phyloP scores from a whole-genome alignment of 148 eudicot genomes.

The Simmondsia chinensis region DNA sequence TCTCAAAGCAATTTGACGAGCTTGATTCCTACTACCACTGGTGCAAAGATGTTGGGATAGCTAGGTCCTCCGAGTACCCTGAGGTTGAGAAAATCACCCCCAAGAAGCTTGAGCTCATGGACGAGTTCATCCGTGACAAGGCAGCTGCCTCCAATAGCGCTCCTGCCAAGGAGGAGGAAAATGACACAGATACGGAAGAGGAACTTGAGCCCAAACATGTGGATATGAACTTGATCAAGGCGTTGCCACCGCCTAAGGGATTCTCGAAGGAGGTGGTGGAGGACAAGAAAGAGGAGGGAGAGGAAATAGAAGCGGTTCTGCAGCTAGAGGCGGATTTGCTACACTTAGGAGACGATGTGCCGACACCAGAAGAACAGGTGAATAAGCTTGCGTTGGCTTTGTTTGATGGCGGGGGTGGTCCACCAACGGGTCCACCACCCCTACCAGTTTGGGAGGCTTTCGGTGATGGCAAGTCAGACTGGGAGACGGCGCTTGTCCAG shows the following conservation, averaged over 20 bases:
- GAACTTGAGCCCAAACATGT: constrained; percentile 15
- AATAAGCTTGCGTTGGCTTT: constrained; percentile 60
- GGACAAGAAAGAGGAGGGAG: constrained; percentile 14
- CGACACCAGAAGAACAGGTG: constrained; percentile 34
- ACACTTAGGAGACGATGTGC: constrained; percentile 39
- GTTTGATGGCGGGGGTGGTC: constrained; percentile 30
- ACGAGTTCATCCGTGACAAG: constrained; percentile 51
- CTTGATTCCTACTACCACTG: constrained; percentile 54
- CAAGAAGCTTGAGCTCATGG: constrained; percentile 70
- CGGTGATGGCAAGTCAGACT: constrained; percentile 39
- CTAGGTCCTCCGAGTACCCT: constrained; percentile 68
- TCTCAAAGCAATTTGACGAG: constrained; percentile 75
- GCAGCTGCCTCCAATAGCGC: constrained; percentile 9
- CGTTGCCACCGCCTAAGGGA: constrained; percentile 57
- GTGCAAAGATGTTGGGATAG: constrained; percentile 46
- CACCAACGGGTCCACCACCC: constrained; percentile 2
- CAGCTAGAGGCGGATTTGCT: constrained; percentile 47
- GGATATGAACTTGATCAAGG: constrained; percentile 56
- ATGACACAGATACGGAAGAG: constrained; percentile 12
- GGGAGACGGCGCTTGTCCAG: constrained; percentile 75
- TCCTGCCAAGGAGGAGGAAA: constrained; percentile 5
- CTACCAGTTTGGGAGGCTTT: constrained; percentile 60
- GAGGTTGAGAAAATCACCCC: constrained; percentile 53
- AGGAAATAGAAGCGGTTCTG: constrained; percentile 3
- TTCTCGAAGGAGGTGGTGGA: constrained; percentile 15